Base-by-base conservation (phyloP, 2,329 filamentous ascomycete genomes). In the Xylaria sp. region DNA sequence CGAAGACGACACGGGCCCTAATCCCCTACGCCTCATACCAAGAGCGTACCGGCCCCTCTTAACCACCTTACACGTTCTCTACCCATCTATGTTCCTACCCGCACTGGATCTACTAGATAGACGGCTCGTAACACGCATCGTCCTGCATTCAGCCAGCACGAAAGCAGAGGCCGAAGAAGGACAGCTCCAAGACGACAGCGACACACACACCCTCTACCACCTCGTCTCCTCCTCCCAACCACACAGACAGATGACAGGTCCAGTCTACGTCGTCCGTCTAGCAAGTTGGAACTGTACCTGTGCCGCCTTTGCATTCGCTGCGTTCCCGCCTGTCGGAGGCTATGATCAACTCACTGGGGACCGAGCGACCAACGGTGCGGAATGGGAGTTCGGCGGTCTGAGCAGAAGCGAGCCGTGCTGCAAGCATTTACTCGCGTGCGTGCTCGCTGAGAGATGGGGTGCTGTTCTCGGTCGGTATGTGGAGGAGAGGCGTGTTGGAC, bases 51-150 rank as follows among this genome's bases (percentile, higher is more conserved):
- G 79, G 1, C 79, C 83, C 53, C 76, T 89, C 13, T 77, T 96
- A n/a, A 77, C 91, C 1, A 91, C 90, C 0, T 82, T 96, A 0
- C 92, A 97, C 75, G 89, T 91, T 39, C 77, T 97, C 11, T 95
- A 95, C 69, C 92, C 92, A 0, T 84, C 85, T 63, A 83, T 91
- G 57, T 76, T 97, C 1, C 85, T 97, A 0, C 90, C 91, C 2
- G 91, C 93, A 0, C 80, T 99, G 2, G 92, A 97, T 73, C 80
- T 97, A 0, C 80, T 99, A 0, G 94, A 99, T 73, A 83, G 91
- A 30, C 77, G 81, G 2, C 82, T 94, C 0, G 84, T 96, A 39
- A 85, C 80, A 4, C 80, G 85, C 1, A 73, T 86, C 3, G 53
- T 80, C 13, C 49, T 71, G 23, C 16, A 55, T 47, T 42, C 51